phyloP scores from a whole-genome alignment of 192 early-diverging fungal species.

The Entomortierella beljakovae region DNA sequence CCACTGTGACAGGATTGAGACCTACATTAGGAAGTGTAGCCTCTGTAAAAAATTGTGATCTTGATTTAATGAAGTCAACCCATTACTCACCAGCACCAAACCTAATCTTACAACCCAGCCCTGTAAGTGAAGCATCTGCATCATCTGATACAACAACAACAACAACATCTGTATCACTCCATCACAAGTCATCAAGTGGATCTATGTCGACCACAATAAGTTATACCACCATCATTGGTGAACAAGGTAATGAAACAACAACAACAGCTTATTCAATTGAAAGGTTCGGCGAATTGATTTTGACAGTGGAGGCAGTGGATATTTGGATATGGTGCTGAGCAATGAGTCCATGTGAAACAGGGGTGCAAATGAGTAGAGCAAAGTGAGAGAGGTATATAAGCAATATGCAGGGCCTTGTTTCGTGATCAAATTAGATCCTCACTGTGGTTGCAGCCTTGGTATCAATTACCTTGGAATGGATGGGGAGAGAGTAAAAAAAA shows the following conservation, averaged over 20 bases:
- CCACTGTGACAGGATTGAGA: conserved; percentile 24
- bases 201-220: neutral
- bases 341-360: too few species aligned
- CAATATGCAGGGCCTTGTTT: too few species aligned
- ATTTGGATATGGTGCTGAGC: too few species aligned
- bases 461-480: too few species aligned
- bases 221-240: conserved; percentile 11
- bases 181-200: neutral
- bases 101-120: conserved; percentile 37
- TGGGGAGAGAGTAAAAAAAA: too few species aligned
- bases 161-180: neutral
- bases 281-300: neutral
- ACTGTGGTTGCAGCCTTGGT: too few species aligned
- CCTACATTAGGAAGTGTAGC: conserved; percentile 8
- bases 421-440: too few species aligned
- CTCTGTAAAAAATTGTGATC: conserved; percentile 1
- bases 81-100: conserved; percentile 43
- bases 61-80: conserved; percentile 13
- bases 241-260: conserved; percentile 17
- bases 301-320: neutral
- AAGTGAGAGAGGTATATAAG: too few species aligned
- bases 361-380: too few species aligned
- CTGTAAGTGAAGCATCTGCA: conserved; percentile 15
- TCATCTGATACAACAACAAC: conserved; percentile 8
- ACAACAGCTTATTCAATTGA: neutral